Evolutionary conservation across 1,284 basidiomycete genomes (phyloP), one percentile per base, ranked within the genome.

Genomic region (Binderoboletus segoi): DNA sequence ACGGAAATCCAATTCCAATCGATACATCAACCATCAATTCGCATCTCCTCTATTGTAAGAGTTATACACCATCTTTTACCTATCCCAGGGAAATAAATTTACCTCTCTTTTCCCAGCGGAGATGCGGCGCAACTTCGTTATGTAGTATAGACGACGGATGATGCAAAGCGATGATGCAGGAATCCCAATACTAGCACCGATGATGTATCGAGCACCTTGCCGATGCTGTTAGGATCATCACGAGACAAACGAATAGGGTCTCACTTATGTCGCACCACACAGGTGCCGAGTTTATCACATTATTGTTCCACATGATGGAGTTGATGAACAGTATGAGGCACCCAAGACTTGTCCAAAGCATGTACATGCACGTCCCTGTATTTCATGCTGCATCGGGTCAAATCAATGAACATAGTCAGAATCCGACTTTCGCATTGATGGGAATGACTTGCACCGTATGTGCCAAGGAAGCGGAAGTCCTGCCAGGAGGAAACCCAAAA

Each of bases 191-290:
- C 63, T 61, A 1, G 68, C 59, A 4, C 69, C 76, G 3, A 75
- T 45, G 1, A 70, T 1, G 54, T 57, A 66, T 10, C 21, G 58
- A 46, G 57, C 1, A 4, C 42, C 66, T 67, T 35, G 15, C 20
- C 15, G 32, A 40, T 4, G 21, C 2, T 3, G n/a, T 57, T 4
- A 46, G 43, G 24, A 52, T 24, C 7, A 5, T 30, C 41, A 54
- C 10, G 21, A 21, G 16, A n/a, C 11, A 23, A 15, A 11, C 18
- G 7, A 35, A 6, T n/a, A n/a, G n/a, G n/a, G 23, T 8, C 84
- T 67, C 64, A 88, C 86, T 80, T 59, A 93, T 88, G 64, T 93
- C 91, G 64, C 91, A 93, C 85, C 85, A 93, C 2, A 85, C 74
- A 0, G 86, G 86, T 1, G 83, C 80, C 42, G 65, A 73, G 62